phyloP scores from a whole-genome alignment of 768 basidiomycete genomes.

The Pulveroboletus ravenelii region DNA sequence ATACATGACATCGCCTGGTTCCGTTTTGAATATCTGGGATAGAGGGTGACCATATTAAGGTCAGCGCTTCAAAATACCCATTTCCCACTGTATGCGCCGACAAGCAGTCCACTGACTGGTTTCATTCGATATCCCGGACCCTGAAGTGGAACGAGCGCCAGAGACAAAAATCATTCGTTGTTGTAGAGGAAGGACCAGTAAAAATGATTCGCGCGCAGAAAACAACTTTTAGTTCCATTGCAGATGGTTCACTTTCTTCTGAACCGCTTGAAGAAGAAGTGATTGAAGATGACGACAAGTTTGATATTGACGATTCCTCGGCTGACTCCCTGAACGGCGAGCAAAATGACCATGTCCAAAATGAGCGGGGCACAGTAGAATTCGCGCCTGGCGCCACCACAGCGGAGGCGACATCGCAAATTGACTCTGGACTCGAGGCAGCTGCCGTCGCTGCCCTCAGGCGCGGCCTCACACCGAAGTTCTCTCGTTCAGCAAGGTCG shows the following conservation, averaged over 20 bases:
- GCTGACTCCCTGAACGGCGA: constrained; percentile 39
- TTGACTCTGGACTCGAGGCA: constrained; percentile 27
- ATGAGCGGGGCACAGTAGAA: constrained; percentile 14
- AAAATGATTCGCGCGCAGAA: constrained; percentile 34
- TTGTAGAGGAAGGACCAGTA: constrained; percentile 82
- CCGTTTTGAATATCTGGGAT: constrained; percentile 13
- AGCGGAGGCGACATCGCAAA: constrained; percentile 25
- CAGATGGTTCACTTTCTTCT: constrained; percentile 12
- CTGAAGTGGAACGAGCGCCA: constrained; percentile 99
- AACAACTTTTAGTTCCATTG: constrained; percentile 2
- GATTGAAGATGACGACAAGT: constrained; percentile 55
- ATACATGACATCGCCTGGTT: not conserved
- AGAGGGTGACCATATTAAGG: constrained; percentile 99
- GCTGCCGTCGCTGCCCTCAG: constrained; percentile 33
- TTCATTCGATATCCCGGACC: constrained; percentile 93
- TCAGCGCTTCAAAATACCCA: constrained; percentile 94
- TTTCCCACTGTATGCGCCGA: constrained; percentile 99
- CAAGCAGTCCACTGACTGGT: constrained; percentile 98
- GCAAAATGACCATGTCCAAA: constrained; percentile 4
- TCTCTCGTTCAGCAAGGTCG: constrained; percentile 21
- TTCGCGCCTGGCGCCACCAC: constrained; percentile 24
- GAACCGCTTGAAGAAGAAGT: constrained; percentile 39
- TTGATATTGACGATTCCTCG: constrained; percentile 91
- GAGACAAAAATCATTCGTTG: constrained; percentile 97
- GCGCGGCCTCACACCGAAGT: constrained; percentile 29